Evolutionary conservation across 1,284 basidiomycete genomes (phyloP).

Genomic region (Ustilago tritici): DNA sequence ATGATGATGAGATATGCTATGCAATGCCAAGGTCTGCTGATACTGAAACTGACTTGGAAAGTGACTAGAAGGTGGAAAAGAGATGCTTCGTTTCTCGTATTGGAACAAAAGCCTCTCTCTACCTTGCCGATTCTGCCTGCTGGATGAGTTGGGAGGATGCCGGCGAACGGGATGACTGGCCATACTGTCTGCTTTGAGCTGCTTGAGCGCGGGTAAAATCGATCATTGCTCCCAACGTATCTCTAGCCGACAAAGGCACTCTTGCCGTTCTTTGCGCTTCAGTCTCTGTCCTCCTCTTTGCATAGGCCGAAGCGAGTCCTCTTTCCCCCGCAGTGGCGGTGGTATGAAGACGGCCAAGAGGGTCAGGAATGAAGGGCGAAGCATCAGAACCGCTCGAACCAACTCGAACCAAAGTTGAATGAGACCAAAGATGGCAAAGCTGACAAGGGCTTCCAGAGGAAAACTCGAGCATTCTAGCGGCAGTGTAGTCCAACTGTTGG

Average conservation of each 20-base stretch:
- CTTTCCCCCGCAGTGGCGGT: background rate
- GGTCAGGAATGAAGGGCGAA: constrained; percentile 27
- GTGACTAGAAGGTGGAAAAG: too few species aligned
- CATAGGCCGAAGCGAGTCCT: background rate
- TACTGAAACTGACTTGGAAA: too few species aligned
- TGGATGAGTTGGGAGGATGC: background rate
- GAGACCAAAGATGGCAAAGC: background rate
- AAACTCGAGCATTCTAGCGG: constrained; percentile 43
- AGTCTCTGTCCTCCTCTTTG: background rate
- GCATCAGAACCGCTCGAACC: constrained; percentile 15
- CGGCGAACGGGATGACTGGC: constrained; percentile 20
- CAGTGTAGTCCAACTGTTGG: constrained; percentile 44
- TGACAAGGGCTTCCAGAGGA: constrained; percentile 6
- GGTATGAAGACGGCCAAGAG: background rate
- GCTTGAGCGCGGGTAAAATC: constrained; percentile 34
- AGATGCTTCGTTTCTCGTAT: too few species aligned
- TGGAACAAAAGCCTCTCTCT: background rate
- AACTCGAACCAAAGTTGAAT: constrained; percentile 4
- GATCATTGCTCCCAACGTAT: constrained; percentile 27
- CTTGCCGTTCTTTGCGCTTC: constrained; percentile 9
- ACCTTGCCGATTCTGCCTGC: background rate
- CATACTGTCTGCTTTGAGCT: constrained; percentile 13
- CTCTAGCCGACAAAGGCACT: constrained; percentile 9
- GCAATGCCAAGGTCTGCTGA: too few species aligned
- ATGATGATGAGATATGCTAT: too few species aligned